phyloP scores from a whole-genome alignment of 1,284 basidiomycete species.

The Pholiota adiposa region DNA sequence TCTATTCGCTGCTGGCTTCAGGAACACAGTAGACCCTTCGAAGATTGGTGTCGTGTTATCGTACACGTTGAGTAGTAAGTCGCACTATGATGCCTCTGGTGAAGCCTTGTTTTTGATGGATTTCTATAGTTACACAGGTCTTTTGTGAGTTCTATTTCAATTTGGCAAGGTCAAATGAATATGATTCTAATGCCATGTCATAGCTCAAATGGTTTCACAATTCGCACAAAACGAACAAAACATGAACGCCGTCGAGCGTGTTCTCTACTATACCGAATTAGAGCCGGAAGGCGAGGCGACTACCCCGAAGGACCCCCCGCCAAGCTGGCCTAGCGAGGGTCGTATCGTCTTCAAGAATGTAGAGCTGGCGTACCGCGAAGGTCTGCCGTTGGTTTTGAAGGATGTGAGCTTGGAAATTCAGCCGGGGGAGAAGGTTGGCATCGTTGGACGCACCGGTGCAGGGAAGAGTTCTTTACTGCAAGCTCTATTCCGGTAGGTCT shows the following conservation, averaged over 20 bases:
- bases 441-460: slow-evolving; percentile 77
- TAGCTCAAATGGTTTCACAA: slow-evolving; percentile 49
- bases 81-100: not conserved
- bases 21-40: slow-evolving; percentile 47
- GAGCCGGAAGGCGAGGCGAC: slow-evolving; percentile 46
- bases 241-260: slow-evolving; percentile 75
- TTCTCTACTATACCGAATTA: slow-evolving; percentile 61
- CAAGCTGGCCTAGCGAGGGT: slow-evolving; percentile 71
- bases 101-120: not conserved
- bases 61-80: slow-evolving; percentile 65
- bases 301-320: slow-evolving; percentile 53
- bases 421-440: slow-evolving; percentile 77
- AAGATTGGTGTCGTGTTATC: slow-evolving; percentile 66
- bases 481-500: slow-evolving; percentile 64
- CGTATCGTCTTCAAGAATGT: slow-evolving; percentile 66
- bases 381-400: slow-evolving; percentile 75
- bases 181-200: not conserved
- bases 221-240: slow-evolving; percentile 70
- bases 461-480: slow-evolving; percentile 81
- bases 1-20: slow-evolving; percentile 65
- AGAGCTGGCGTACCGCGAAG: slow-evolving; percentile 68
- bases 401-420: slow-evolving; percentile 64
- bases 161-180: not conserved
- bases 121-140: slow-evolving; percentile 52
- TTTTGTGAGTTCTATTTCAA: slow-evolving; percentile 47